phyloP scores from a whole-genome alignment of 352 stramenopile genomes.

The Nothophytophthora sp. region DNA sequence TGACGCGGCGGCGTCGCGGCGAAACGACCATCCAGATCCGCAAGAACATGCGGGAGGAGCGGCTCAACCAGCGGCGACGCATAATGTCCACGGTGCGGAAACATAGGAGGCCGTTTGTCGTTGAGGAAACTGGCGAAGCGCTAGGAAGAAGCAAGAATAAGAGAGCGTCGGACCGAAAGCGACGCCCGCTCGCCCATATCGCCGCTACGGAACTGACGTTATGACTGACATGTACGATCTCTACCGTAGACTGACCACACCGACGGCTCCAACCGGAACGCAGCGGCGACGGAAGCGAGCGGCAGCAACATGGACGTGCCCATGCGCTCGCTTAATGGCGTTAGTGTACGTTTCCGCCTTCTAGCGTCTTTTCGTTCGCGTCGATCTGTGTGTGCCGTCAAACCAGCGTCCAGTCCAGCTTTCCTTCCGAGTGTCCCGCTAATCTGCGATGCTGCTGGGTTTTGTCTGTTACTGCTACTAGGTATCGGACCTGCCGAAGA shows the following conservation, averaged over 20 bases:
- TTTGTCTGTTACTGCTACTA: constrained; percentile 21
- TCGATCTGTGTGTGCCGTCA: too few relatives aligned
- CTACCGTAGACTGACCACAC: too few relatives aligned
- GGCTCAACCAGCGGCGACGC: constrained; percentile 81
- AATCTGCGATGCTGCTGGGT: constrained; percentile 1
- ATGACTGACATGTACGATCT: too few relatives aligned
- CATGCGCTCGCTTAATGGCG: constrained; percentile 30
- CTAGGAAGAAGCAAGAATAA: too few relatives aligned
- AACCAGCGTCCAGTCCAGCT: too few relatives aligned
- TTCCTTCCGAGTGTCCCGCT: too few relatives aligned
- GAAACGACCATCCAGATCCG: constrained; percentile 88
- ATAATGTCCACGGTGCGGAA: constrained; percentile 54
- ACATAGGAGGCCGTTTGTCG: too few relatives aligned
- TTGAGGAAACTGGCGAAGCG: too few relatives aligned
- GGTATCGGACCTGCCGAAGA: constrained; percentile 94
- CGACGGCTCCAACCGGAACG: constrained; percentile 9
- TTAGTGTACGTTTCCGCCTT: constrained; percentile 32
- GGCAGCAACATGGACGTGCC: constrained; percentile 9
- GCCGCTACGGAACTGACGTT: too few relatives aligned
- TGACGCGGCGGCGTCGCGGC: constrained; percentile 71
- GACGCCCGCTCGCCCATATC: too few relatives aligned
- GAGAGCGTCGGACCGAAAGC: too few relatives aligned
- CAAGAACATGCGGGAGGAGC: constrained; percentile 85
- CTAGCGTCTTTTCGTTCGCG: too few relatives aligned
- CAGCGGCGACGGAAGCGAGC: constrained; percentile 5